A percentile compares a stretch with the other conserved stretches of the same genome.
These are phyloP conservation scores for Acer saccharum DNA, from an alignment of 345 rosid genomes.

Conservation along the genomic window DNA sequence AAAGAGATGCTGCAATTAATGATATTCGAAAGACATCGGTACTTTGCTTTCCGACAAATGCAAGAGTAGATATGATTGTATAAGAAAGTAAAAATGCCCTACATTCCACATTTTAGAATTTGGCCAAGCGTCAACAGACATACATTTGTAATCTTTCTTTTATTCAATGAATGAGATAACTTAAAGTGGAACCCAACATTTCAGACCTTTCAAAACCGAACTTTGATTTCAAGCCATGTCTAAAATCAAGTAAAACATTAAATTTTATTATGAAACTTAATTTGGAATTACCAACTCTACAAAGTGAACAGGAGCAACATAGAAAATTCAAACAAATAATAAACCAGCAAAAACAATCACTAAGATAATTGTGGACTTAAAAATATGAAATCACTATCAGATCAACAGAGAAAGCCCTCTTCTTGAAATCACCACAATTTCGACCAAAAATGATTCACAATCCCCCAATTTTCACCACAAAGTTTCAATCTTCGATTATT, in stretches of 20 bases:
- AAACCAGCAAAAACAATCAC: background rate
- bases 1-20: background rate
- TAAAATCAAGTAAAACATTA: background rate
- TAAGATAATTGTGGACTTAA: too few species aligned
- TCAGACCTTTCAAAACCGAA: background rate
- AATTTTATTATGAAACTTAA: background rate
- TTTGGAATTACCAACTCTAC: background rate
- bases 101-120: background rate
- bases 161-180: background rate
- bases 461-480: background rate
- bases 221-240: background rate
- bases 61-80: background rate
- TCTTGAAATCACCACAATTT: background rate
- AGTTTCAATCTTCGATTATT: background rate
- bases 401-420: background rate
- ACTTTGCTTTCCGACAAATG: background rate
- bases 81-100: background rate
- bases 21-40: background rate
- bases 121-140: background rate
- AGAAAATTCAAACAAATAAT: background rate
- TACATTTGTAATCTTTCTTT: background rate
- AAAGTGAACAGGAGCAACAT: background rate
- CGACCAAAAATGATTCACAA: background rate
- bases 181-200: background rate
- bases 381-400: background rate